A percentile compares a stretch with the other conserved stretches of the same genome.
Conservation (phyloP, 192 early-diverging fungal genomes). For the Cetraspora pellucida region DNA sequence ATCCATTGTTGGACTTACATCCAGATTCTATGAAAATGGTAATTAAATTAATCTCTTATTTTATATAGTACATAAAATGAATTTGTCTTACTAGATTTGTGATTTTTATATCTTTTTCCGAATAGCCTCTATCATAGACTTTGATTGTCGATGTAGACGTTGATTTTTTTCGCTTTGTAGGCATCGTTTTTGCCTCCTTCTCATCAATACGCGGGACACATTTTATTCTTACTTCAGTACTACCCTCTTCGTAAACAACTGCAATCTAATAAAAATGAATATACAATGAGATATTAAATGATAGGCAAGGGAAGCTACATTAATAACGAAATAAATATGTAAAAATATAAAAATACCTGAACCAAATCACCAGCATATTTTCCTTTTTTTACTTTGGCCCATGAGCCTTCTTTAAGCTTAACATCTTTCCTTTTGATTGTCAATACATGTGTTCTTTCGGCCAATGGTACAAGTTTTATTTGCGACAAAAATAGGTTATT, state of each 20-base stretch:
- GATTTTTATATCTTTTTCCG: conserved; percentile 81
- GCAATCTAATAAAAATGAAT: conserved; percentile 42
- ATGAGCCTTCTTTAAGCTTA: conserved; percentile 68
- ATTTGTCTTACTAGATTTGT: conserved; percentile 48
- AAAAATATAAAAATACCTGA: conserved; percentile 59
- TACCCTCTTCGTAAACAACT: conserved; percentile 62
- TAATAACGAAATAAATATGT: not conserved
- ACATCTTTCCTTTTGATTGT: conserved; percentile 67
- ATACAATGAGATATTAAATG: not conserved
- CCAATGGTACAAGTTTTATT: conserved; percentile 82
- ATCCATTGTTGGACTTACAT: conserved; percentile 87
- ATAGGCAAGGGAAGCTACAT: not conserved
- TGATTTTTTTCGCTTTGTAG: conserved; percentile 57
- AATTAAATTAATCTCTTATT: not conserved
- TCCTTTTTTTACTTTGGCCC: conserved; percentile 90
- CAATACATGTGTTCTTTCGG: conserved; percentile 90
- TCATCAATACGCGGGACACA: conserved; percentile 65
- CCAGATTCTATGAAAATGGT: conserved; percentile 12
- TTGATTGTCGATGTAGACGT: conserved; percentile 49
- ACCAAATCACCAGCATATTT: conserved; percentile 94
- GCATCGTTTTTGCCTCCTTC: conserved; percentile 37
- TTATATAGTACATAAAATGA: not conserved
- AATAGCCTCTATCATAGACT: conserved; percentile 78
- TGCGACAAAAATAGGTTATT: conserved; percentile 71
- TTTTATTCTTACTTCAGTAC: conserved; percentile 67